Percentiles rank a stretch among this genome's conserved stretches.
Conservation (phyloP, 257 asterid genomes). For the Asclepias syriaca region DNA sequence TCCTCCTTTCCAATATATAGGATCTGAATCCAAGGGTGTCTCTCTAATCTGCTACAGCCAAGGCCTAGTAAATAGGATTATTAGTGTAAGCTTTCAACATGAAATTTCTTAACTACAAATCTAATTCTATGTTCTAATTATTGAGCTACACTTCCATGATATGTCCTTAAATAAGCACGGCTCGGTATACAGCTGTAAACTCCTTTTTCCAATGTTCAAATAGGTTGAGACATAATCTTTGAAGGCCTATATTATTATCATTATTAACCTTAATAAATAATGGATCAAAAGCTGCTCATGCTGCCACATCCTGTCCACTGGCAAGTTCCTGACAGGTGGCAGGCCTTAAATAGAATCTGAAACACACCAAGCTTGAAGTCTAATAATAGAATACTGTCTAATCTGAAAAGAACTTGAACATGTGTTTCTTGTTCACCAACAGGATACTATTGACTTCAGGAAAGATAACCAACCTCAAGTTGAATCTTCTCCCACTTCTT, state of each 20-base stretch:
- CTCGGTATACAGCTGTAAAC: not conserved
- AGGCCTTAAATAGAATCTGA: not conserved
- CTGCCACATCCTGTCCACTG: not conserved
- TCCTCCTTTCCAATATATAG: not conserved
- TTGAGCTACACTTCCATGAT: not conserved
- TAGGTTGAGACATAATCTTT: not conserved
- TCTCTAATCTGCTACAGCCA: not conserved
- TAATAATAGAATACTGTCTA: not conserved
- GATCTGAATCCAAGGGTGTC: not conserved
- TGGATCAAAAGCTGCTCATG: not conserved
- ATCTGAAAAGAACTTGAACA: not conserved
- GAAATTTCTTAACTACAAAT: not conserved
- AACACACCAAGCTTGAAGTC: not conserved
- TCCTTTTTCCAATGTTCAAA: not conserved
- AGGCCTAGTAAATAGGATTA: not conserved
- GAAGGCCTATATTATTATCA: not conserved
- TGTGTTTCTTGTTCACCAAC: no score
- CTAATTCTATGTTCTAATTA: not conserved
- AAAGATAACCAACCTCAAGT: slow-evolving; percentile 48
- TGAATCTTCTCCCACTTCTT: slow-evolving; percentile 77
- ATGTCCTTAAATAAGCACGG: not conserved
- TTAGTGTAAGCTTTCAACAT: not conserved
- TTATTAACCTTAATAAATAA: not conserved
- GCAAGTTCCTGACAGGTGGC: not conserved
- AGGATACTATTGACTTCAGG: not conserved